Percentiles rank a stretch among this genome's conserved stretches.
phyloP scores from a whole-genome alignment of 2,329 filamentous ascomycete genomes.

The Fusarium sp. region DNA sequence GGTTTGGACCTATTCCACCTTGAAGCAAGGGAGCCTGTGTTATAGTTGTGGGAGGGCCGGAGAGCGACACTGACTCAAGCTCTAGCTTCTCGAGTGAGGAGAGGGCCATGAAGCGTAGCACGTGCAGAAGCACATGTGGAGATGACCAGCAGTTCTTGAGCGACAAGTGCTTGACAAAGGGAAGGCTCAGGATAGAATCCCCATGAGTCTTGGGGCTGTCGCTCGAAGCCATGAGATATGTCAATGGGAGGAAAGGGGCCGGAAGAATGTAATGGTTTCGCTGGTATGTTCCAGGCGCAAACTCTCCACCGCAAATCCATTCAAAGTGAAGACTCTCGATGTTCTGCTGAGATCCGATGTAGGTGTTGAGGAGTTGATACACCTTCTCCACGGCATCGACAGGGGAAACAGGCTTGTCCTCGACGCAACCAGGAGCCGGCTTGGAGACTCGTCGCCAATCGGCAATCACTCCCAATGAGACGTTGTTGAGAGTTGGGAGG shows the following conservation, averaged over 20 bases:
- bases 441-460: slow-evolving; percentile 73
- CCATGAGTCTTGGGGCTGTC: slow-evolving; percentile 49
- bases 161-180: slow-evolving; percentile 68
- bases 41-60: slow-evolving; percentile 55
- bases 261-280: slow-evolving; percentile 73
- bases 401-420: slow-evolving; percentile 63
- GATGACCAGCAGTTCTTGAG: slow-evolving; percentile 78
- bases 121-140: slow-evolving; percentile 66
- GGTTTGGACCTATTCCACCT: slow-evolving; percentile 3
- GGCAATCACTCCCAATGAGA: slow-evolving; percentile 72
- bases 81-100: slow-evolving; percentile 64
- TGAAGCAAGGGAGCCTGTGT: slow-evolving; percentile 45
- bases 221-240: slow-evolving; percentile 46
- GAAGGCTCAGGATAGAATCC: slow-evolving; percentile 63
- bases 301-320: slow-evolving; percentile 76
- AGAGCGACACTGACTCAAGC: slow-evolving; percentile 75
- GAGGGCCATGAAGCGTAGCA: slow-evolving; percentile 62
- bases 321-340: slow-evolving; percentile 73
- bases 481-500: slow-evolving; percentile 64
- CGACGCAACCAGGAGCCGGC: slow-evolving; percentile 62
- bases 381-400: slow-evolving; percentile 64
- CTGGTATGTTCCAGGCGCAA: slow-evolving; percentile 70
- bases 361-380: slow-evolving; percentile 62
- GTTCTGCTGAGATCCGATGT: slow-evolving; percentile 60
- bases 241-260: slow-evolving; percentile 63